Base-by-base conservation (phyloP, 345 rosid species). In the Camelina sativa region DNA sequence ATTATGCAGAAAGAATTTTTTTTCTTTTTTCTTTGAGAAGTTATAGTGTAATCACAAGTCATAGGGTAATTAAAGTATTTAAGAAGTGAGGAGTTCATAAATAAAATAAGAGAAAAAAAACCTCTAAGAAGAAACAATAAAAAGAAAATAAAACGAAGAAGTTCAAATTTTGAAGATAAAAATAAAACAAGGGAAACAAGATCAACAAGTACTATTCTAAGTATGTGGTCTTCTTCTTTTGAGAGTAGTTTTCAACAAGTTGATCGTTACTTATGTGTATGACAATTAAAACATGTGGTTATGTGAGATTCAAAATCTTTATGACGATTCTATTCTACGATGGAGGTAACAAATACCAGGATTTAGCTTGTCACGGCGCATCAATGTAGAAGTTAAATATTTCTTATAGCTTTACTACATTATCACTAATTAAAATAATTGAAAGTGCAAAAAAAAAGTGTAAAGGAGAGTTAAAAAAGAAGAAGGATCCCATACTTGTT, bases 331-430 rank as follows among this genome's bases (percentile, higher is more conserved):
- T 75, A 54, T 15, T 30, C 37, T 50, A 67, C 73, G 15, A 30
- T 62, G 44, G 50, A 70, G 25, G 66, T 46, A 70, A 56, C 13
- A 55, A 32, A 6, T 60, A 68, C 47, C 11, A 76, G 7, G 63
- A 69, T 46, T 69, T 54, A 75, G 63, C 65, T 76, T 62, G 75
- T 76, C 80, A 69, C 38, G 25, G 40, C 75, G 80, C 75, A 76
- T 44, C 12, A 69, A 23, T 46, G 11, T 50, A 57, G 22, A 58
- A 64, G 41, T 77, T 71, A 58, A 71, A 65, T 71, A 71, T 50
- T 12, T 71, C 11, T 64, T 57, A n/a, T 58, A 17, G 34, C 72
- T 63, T 77, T 71, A 65, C 8, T 71, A 58, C 53, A 58, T 55
- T 76, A 71, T 58, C 76, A 71, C 54, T 30, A 51, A 71, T 46